Conservation (phyloP, 306 rosid genomes). For the Citrullus mucosospermus region DNA sequence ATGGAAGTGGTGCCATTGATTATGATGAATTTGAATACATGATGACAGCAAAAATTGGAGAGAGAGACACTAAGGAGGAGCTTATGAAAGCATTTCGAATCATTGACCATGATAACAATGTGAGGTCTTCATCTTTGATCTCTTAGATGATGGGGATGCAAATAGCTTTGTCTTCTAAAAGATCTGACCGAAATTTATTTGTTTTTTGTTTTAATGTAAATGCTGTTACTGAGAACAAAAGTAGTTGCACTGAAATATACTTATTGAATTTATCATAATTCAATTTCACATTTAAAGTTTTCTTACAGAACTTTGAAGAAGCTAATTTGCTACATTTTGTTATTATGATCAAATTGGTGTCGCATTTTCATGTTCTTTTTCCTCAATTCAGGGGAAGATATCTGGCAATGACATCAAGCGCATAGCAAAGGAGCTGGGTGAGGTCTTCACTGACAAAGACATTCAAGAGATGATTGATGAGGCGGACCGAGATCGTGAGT, state of each 20-base stretch:
- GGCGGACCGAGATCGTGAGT: slow-evolving; percentile 63
- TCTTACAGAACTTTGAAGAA: not conserved
- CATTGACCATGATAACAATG: slow-evolving; percentile 73
- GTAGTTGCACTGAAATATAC: not conserved
- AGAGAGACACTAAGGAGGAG: slow-evolving; percentile 89
- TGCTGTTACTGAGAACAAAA: not conserved
- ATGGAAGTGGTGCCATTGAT: slow-evolving; percentile 95
- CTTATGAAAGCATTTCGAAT: slow-evolving; percentile 85
- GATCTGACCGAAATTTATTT: not conserved
- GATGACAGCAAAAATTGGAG: slow-evolving; percentile 98
- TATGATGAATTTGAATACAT: slow-evolving; percentile 83
- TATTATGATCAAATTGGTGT: not conserved
- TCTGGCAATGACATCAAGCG: slow-evolving; percentile 62
- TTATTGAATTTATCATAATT: not conserved
- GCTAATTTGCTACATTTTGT: not conserved
- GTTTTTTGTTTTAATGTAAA: not conserved
- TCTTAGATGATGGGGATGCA: not conserved
- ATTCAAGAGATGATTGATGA: slow-evolving; percentile 53
- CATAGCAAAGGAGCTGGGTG: slow-evolving; percentile 53
- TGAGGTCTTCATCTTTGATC: slow-evolving; percentile 15
- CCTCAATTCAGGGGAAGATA: slow-evolving; percentile 62
- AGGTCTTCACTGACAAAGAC: slow-evolving; percentile 42
- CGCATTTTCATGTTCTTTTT: not conserved
- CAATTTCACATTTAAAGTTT: not conserved
- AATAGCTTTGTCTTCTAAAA: not conserved